Percentiles rank a stretch among this genome's conserved stretches.
phyloP scores from a whole-genome alignment of 768 basidiomycete genomes.

The Pisolithus sp. region DNA sequence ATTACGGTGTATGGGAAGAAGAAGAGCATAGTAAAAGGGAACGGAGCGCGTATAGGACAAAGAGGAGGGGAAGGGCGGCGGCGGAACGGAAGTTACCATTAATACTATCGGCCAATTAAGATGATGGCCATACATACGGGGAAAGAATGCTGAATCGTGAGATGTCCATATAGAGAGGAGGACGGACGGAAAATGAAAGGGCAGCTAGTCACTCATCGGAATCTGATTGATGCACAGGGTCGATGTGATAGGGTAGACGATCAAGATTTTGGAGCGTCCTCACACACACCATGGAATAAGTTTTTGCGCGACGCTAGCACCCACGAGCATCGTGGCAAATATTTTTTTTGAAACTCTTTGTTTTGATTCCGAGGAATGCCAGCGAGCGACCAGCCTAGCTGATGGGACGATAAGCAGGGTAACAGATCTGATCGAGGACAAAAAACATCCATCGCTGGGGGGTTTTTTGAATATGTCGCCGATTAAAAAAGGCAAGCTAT shows the following conservation, averaged over 20 bases:
- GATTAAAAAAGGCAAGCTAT: constrained; percentile 21
- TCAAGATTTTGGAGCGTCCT: constrained; percentile 25
- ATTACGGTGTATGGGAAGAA: neutral
- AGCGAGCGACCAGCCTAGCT: neutral
- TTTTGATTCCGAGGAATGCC: constrained; percentile 6
- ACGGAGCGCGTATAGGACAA: constrained; percentile 1
- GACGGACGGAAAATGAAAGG: constrained; percentile 17
- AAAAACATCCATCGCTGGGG: constrained; percentile 6
- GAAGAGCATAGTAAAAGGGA: neutral
- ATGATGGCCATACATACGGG: constrained; percentile 9
- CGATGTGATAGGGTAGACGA: constrained; percentile 33
- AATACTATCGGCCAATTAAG: constrained; percentile 17
- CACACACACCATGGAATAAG: neutral
- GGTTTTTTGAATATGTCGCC: constrained; percentile 20
- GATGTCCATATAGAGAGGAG: constrained; percentile 15
- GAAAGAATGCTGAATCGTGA: constrained; percentile 15
- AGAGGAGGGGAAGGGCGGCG: neutral
- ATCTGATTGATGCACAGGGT: constrained; percentile 27
- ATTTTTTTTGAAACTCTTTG: neutral
- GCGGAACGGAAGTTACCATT: constrained; percentile 5
- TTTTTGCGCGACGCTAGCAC: neutral
- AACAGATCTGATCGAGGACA: neutral
- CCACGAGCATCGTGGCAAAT: constrained; percentile 5
- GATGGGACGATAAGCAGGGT: neutral
- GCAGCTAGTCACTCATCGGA: constrained; percentile 15